A percentile compares a stretch with the other conserved stretches of the same genome.
Evolutionary conservation across 192 early-diverging fungal species (phyloP).

Genomic region (Chytriomyces confervae): DNA sequence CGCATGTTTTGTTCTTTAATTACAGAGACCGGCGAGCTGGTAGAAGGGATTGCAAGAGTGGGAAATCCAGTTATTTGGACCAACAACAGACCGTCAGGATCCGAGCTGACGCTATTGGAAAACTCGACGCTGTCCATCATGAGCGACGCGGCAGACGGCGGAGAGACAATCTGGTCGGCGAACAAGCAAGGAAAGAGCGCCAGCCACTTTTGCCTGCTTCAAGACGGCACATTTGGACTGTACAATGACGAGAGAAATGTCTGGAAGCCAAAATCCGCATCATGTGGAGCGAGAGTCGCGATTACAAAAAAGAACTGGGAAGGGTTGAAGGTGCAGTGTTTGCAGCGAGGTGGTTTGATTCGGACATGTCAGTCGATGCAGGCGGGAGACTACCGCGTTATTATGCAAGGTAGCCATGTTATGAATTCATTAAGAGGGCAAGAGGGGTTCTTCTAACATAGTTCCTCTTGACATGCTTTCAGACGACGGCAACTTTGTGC

Average conservation of each 20-base stretch:
- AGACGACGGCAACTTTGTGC: slow-evolving; percentile 1
- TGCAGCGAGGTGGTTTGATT: background rate
- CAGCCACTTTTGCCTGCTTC: background rate
- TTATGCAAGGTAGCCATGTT: background rate
- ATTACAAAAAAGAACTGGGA: background rate
- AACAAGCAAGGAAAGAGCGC: background rate
- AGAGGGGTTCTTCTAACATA: background rate
- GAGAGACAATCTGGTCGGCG: background rate
- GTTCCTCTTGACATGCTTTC: background rate
- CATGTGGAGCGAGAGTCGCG: background rate
- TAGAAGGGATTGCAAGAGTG: background rate
- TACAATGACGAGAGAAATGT: background rate
- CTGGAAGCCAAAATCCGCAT: background rate
- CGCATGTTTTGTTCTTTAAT: no score
- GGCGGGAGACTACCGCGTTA: background rate
- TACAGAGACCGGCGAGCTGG: background rate
- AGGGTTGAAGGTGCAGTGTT: background rate
- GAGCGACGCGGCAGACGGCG: no score
- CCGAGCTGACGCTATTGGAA: background rate
- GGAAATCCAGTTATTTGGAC: background rate
- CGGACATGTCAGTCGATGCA: background rate
- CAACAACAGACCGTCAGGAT: background rate
- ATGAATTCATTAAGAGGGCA: background rate
- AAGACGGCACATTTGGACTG: background rate
- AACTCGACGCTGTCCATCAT: background rate